phyloP scores from a whole-genome alignment of 805 yeast species.

The Hanseniaspora guilliermondii region DNA sequence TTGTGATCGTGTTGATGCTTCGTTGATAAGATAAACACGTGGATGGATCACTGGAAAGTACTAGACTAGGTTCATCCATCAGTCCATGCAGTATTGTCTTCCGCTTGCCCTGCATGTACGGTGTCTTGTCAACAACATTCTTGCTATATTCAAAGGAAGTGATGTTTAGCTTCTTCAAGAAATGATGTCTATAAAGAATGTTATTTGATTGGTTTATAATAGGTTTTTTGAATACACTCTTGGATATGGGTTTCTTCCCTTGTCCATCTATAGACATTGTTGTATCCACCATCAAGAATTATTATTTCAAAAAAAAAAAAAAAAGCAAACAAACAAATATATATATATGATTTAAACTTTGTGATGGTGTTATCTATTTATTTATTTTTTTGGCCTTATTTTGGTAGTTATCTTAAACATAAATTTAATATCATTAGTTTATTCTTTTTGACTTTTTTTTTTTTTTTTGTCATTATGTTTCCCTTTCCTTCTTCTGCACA shows the following conservation, averaged over 20 bases:
- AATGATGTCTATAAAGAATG: slow-evolving; percentile 3
- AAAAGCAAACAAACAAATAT: no score
- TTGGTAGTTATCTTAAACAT: no score
- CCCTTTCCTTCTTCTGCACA: no score
- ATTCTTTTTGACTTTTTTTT: no score
- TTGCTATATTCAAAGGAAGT: background rate
- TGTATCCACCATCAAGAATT: no score
- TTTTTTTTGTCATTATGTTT: no score
- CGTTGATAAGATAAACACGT: background rate
- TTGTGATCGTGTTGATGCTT: background rate
- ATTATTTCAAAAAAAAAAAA: background rate
- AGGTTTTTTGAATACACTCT: background rate
- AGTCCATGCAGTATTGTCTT: background rate
- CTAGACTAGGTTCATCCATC: background rate
- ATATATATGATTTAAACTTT: no score
- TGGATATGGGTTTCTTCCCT: background rate
- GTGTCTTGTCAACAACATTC: background rate
- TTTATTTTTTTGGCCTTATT: no score
- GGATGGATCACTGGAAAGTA: background rate
- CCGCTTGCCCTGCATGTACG: background rate
- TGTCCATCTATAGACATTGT: no score
- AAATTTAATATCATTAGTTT: no score
- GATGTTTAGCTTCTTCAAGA: background rate
- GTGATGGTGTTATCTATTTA: no score
- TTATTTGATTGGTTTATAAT: slow-evolving; percentile 5